Evolutionary conservation across 805 yeast genomes (phyloP), one percentile per base, ranked within the genome.

Genomic region (Saturnispora hagleri): DNA sequence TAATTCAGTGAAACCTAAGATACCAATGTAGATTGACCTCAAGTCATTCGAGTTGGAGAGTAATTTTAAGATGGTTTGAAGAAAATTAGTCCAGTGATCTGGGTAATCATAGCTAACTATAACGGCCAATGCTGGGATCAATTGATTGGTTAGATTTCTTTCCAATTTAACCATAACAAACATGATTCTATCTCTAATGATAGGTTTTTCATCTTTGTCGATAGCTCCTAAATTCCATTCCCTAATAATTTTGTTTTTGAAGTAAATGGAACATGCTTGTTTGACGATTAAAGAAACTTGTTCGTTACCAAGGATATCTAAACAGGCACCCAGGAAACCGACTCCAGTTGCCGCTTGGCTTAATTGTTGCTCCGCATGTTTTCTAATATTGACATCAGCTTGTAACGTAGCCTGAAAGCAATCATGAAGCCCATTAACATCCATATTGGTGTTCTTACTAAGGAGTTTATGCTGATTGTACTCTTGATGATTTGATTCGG

Each of bases 301-400:
- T 6, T 68, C 68, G 20, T 79, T 76, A 17, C 76, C 64, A 18
- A 89, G 73, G 48, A 89, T 83, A 62, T 87, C 91, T 46, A 91
- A 70, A 65, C 96, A 86, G 1, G 91, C 90, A 5, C 85, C 85
- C 40, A 88, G 69, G 62, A 90, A 90, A 5, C 95, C 96, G 1
- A 86, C 80, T 3, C 74, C 65, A 28, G 62, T 60, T 47, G 83
- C 79, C 7, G 83, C 80, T 59, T 74, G 73, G 52, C 75, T 75
- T 47, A 90, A 75, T 58, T 81, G 80, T 1, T 62, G 52, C 67
- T 91, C 97, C 0, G 96, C 93, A 48, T 79, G 77, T 48, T 72
- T 73, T 58, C 95, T 79, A 22, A 75, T 68, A 12, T 67, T 62
- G 53, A 77, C 81, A 61, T 84, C 82, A 0, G 87, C 81, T 58